Base-by-base conservation (phyloP, 208 protist species). In the Blastocrithidia nonstop region DNA sequence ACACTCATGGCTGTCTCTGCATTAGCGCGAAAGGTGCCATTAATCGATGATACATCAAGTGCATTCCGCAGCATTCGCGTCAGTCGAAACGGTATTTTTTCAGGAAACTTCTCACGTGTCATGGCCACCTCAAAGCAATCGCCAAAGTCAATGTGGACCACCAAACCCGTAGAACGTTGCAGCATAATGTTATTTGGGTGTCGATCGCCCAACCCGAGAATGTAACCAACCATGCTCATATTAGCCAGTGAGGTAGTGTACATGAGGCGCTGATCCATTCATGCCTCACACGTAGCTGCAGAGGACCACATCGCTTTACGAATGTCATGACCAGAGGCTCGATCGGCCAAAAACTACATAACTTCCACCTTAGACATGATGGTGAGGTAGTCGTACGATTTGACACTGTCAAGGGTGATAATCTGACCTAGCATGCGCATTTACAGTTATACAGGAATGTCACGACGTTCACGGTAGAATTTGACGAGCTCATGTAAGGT, bases 91-190 rank as follows among this genome's bases (percentile, higher is more conserved):
- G 98, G 98, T 15, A 99, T 81, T 41, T 95, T 97, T 65, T 99
- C 98, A 2, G 98, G 97, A 50, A 96, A 99, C 61, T 98, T 97
- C 19, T 99, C 96, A 20, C 98, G 71, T 15, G 89, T 89, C 96
- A 99, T 98, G 4, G 97, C 97, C 8, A 98, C 96, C 68, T 99
- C 98, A 61, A 99, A 99, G 68, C 98, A 99, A 73, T 99, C 98
- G 40, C 98, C 98, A 84, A 99, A 99, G 69, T 99, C 98, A 63
- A 99, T 99, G 79, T 99, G 98, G 11, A 99, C 72, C 28, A 99
- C 80, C 22, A 98, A 86, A 20, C 98, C 98, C 4, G 82, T 69
- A 19, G 88, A 74, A 28, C 66, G 57, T 57, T 99, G 85, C 9
- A 99, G 63, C 98, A 99, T 99, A 6, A 99, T 82, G 68, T 99